Evolutionary conservation across 1,284 basidiomycete species (phyloP), one percentile per base, ranked within the genome.

Genomic region (Flammula alnicola): DNA sequence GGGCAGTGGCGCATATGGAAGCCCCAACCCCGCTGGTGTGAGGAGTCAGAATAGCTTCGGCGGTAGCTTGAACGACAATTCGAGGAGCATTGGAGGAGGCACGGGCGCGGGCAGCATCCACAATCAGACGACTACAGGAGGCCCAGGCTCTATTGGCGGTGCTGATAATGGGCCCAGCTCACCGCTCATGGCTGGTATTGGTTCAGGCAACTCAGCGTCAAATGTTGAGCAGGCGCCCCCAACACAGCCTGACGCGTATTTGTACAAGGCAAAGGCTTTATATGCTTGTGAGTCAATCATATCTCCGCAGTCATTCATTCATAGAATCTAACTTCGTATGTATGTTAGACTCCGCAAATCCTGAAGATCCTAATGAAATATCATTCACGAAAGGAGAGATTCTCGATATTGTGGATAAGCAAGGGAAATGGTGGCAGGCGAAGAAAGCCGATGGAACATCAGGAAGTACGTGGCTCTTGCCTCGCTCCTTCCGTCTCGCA

Each of bases 351-450:
- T 84, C 83, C 51, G 96, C 95, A 25, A 93, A 89, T 7, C 78
- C 91, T 14, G 95, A 98, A 56, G 96, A 99, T 70, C 93, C 95
- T 7, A 97, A 93, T 64, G 97, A 99, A 73, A 91, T 99, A 42
- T 92, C 91, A 37, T 98, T 99, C 70, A 67, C 76, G 49, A 98
- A 98, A 69, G 94, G 94, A 44, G 96, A 99, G 66, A 79, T 95
- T 33, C 81, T 99, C 57, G 95, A 98, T 51, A 92, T 99, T 55
- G 72, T 96, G 44, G 97, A 99, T 73, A 95, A 93, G 68, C 83
- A 87, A 60, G 93, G 93, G 45, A 95, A 95, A 69, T 95, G 93
- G 93, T 98, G 93, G 93, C 93, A 96, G 69, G 94, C 94, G 37
- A 86, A 79, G 63, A 98, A 92, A 68, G 67, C 80, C 11, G 88